phyloP scores from a whole-genome alignment of 2,329 filamentous ascomycete genomes.

The Neopestalotiopsis sp. region DNA sequence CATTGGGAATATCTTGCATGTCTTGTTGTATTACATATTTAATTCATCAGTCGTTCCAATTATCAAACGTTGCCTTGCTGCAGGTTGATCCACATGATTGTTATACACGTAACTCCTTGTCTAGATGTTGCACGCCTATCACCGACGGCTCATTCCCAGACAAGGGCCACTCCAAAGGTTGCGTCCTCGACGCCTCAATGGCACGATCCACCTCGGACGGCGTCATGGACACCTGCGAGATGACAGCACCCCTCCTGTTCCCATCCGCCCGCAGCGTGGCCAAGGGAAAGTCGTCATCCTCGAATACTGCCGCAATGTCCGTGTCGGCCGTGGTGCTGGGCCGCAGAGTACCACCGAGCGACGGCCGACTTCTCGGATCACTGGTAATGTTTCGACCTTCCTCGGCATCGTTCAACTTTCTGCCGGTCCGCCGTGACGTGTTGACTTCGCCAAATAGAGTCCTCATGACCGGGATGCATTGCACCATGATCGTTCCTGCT shows the following conservation, averaged over 20 bases:
- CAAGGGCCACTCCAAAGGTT: slow-evolving; percentile 9
- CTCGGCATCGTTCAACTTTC: slow-evolving; percentile 3
- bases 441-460: slow-evolving; percentile 2
- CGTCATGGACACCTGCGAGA: neutral
- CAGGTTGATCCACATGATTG: too few relatives aligned
- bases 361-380: neutral
- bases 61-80: too few relatives aligned
- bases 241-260: neutral
- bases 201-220: slow-evolving; percentile 12
- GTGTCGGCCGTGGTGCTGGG: neutral
- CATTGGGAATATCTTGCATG: too few relatives aligned
- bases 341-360: neutral
- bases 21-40: too few relatives aligned
- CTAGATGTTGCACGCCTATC: neutral
- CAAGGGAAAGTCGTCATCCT: neutral
- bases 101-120: neutral
- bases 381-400: neutral
- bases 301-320: neutral
- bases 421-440: neutral
- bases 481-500: slow-evolving; percentile 16
- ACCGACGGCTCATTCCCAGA: slow-evolving; percentile 6
- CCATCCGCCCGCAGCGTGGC: neutral
- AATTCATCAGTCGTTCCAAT: too few relatives aligned
- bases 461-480: slow-evolving; percentile 16
- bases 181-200: slow-evolving; percentile 10